Evolutionary conservation across 2,329 filamentous ascomycete genomes (phyloP).

Genomic region (Aspergillus sp.): DNA sequence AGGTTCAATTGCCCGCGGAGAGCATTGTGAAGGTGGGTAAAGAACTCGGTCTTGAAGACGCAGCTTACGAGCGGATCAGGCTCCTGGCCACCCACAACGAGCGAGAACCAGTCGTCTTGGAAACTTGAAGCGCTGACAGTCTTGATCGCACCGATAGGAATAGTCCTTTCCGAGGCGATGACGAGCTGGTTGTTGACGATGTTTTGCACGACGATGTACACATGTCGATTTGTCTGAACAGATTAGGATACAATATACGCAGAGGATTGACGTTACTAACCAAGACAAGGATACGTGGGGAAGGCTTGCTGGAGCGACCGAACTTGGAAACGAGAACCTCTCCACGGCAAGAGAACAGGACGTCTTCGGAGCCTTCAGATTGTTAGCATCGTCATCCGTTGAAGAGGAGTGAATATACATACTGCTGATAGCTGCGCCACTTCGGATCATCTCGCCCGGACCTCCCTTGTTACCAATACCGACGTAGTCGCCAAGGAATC

Average conservation of each 20-base stretch:
- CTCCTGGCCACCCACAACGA: slow-evolving; percentile 86
- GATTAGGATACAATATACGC: slow-evolving; percentile 24
- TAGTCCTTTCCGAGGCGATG: slow-evolving; percentile 78
- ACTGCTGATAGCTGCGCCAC: slow-evolving; percentile 69
- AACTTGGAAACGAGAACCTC: slow-evolving; percentile 93
- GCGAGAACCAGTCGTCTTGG: slow-evolving; percentile 95
- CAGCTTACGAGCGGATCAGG: slow-evolving; percentile 93
- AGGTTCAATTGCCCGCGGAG: slow-evolving; percentile 81
- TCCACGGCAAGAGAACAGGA: slow-evolving; percentile 87
- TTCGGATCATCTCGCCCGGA: slow-evolving; percentile 79
- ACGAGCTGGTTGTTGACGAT: slow-evolving; percentile 80
- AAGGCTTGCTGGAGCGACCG: slow-evolving; percentile 91
- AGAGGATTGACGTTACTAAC: slow-evolving; percentile 35
- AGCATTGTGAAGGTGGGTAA: slow-evolving; percentile 82
- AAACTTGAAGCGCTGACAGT: slow-evolving; percentile 79
- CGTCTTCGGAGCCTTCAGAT: slow-evolving; percentile 61
- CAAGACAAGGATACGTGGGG: slow-evolving; percentile 81
- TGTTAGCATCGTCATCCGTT: slow-evolving; percentile 2
- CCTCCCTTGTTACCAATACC: slow-evolving; percentile 81
- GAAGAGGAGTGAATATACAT: slow-evolving; percentile 43
- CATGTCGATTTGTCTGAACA: slow-evolving; percentile 71
- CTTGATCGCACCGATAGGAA: slow-evolving; percentile 86
- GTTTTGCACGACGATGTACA: slow-evolving; percentile 86
- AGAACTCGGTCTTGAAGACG: slow-evolving; percentile 94
- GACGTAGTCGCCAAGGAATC: slow-evolving; percentile 94